Conservation (phyloP, 2,329 filamentous ascomycete species). For the Apiospora pterosperma region DNA sequence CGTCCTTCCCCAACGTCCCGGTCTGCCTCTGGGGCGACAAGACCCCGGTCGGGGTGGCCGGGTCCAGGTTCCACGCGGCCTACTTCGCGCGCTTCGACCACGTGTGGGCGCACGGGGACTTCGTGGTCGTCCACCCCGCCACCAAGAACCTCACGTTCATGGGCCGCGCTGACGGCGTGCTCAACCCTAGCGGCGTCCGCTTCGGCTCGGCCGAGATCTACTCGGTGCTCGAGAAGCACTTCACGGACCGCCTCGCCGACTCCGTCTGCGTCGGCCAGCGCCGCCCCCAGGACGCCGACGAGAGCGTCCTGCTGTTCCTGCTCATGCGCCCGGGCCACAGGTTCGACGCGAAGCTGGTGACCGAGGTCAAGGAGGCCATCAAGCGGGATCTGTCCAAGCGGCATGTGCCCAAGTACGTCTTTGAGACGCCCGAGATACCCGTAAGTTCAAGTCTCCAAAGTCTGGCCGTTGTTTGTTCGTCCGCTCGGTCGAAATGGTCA, state of each 20-base stretch:
- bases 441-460: too few relatives aligned
- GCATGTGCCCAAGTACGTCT: slow-evolving; percentile 76
- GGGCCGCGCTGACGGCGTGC: slow-evolving; percentile 71
- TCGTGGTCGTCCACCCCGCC: slow-evolving; percentile 65
- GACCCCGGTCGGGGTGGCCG: slow-evolving; percentile 35
- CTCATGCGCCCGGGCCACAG: slow-evolving; percentile 52
- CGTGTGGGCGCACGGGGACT: slow-evolving; percentile 83
- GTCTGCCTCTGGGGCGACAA: slow-evolving; percentile 60
- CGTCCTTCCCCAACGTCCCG: slow-evolving; percentile 74
- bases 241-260: slow-evolving; percentile 61
- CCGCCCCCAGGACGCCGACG: slow-evolving; percentile 52
- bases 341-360: slow-evolving; percentile 54
- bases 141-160: slow-evolving; percentile 66
- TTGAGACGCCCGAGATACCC: slow-evolving; percentile 78
- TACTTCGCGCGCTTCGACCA: slow-evolving; percentile 62
- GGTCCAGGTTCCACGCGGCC: slow-evolving; percentile 55
- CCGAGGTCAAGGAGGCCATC: slow-evolving; percentile 62
- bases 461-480: too few relatives aligned
- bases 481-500: too few relatives aligned
- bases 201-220: slow-evolving; percentile 84
- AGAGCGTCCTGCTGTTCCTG: slow-evolving; percentile 53
- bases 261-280: slow-evolving; percentile 79
- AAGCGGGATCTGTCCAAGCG: slow-evolving; percentile 63
- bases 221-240: slow-evolving; percentile 64
- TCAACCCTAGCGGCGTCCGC: slow-evolving; percentile 75